Percentiles rank a stretch among this genome's conserved stretches.
Conservation (phyloP, 2,329 filamentous ascomycete genomes). For the Knufia fluminis region DNA sequence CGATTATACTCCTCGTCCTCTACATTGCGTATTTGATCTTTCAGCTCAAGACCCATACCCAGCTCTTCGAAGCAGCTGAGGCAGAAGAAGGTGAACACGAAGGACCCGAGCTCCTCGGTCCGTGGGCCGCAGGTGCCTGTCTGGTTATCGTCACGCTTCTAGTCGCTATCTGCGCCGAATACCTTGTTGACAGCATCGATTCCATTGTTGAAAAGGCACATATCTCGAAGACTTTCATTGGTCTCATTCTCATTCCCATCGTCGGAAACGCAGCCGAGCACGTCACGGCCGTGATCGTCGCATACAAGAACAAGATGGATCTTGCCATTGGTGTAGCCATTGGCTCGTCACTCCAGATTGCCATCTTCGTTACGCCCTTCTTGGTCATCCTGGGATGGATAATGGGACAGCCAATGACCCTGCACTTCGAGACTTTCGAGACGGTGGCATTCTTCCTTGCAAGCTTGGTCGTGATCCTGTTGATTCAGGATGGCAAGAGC, state of each 20-base stretch:
- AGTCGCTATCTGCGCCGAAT: slow-evolving; percentile 67
- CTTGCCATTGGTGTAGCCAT: slow-evolving; percentile 69
- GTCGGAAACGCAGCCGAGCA: slow-evolving; percentile 75
- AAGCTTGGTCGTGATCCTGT: slow-evolving; percentile 62
- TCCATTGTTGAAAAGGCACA: slow-evolving; percentile 58
- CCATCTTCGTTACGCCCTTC: slow-evolving; percentile 69
- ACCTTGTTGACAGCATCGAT: slow-evolving; percentile 68
- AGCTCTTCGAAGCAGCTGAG: slow-evolving; percentile 53
- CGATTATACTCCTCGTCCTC: slow-evolving; percentile 63
- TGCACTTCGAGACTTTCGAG: slow-evolving; percentile 74
- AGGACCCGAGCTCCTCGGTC: slow-evolving; percentile 48
- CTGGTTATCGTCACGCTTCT: slow-evolving; percentile 61
- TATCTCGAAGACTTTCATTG: slow-evolving; percentile 74
- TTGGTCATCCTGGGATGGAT: slow-evolving; percentile 75
- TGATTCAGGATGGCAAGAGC: slow-evolving; percentile 71
- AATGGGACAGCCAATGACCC: slow-evolving; percentile 61
- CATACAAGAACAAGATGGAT: slow-evolving; percentile 61
- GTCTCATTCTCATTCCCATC: slow-evolving; percentile 68
- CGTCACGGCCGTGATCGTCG: slow-evolving; percentile 71
- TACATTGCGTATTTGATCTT: slow-evolving; percentile 71
- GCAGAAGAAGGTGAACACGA: slow-evolving; percentile 25
- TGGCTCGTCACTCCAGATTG: slow-evolving; percentile 74
- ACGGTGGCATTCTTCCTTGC: slow-evolving; percentile 69
- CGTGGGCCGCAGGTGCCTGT: slow-evolving; percentile 55
- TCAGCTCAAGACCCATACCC: slow-evolving; percentile 65